Evolutionary conservation across 257 asterid genomes (phyloP), one percentile per base, ranked within the genome.

Genomic region (Solanum medicagineum): DNA sequence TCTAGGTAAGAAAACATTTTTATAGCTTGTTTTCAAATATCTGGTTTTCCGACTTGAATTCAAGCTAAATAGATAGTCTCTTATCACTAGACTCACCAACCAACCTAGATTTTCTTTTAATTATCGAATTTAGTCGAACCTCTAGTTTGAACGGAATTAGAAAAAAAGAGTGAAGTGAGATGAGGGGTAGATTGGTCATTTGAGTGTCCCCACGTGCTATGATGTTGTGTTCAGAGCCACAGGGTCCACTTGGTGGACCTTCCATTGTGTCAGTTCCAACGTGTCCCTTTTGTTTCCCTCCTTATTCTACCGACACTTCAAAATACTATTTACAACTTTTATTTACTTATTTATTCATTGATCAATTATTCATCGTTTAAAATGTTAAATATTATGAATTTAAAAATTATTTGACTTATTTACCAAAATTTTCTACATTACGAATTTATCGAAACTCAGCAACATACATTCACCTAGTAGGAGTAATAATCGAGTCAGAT

Each of bases 291-390:
- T 13, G 45, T 51, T 75, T 8, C 80, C 12, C n/a, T 6, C 83
- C 15, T 32, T 29, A 16, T 40, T 68, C 70, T 65, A 88, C 97
- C 95, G 97, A 92, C 95, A 85, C 84, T 85, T 66, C 10, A 36
- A 84, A 84, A 84, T 71, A 24, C 32, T 10, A 55, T 16, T 87
- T 86, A 83, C 90, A 86, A 36, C 6, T 54, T 20, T 20, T 56
- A 19, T 5, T 17, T 49, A 10, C 14, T 11, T 55, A 11, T 32
- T 14, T 15, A 3, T 9, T 22, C 11, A 42, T 11, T 42, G 4
- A 65, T 24, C 5, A 22, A n/a, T n/a, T 32, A 29, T 71, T 73
- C 1, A 68, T 16, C 7, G n/a, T 71, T 44, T 6, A 6, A 26
- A 13, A 13, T 1, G 1, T 65, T 65, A 13, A 26, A 13, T 65